Evolutionary conservation across 2,329 filamentous ascomycete genomes (phyloP).

Genomic region (Hymenoscyphus linearis): DNA sequence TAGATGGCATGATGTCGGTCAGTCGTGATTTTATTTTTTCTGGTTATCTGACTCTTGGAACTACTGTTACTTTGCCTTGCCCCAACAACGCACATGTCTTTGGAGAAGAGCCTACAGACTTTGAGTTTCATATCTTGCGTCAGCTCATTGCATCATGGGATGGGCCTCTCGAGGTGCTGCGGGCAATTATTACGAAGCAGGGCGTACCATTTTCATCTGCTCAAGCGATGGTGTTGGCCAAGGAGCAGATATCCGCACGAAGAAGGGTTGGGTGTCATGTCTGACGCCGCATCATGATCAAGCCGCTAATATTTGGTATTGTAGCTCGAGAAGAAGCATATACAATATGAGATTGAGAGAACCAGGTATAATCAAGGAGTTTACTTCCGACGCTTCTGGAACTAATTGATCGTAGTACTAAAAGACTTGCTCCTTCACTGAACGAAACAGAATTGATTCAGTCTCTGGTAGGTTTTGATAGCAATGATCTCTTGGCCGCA

Average conservation of each 20-base stretch:
- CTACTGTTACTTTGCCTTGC: neutral
- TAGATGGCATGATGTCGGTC: constrained; percentile 79
- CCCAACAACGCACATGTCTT: neutral
- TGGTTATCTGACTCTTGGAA: neutral
- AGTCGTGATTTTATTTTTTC: constrained; percentile 29
- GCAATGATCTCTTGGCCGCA: neutral
- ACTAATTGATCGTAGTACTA: constrained; percentile 31
- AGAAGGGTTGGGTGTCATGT: neutral
- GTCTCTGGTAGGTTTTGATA: constrained; percentile 52
- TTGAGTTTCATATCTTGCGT: neutral
- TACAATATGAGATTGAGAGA: constrained; percentile 45
- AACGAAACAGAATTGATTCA: constrained; percentile 77
- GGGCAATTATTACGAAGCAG: neutral
- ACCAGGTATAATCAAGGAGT: constrained; percentile 35
- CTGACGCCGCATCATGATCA: neutral
- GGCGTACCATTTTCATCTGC: neutral
- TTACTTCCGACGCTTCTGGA: neutral
- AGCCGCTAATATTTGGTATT: neutral
- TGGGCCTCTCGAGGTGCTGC: neutral
- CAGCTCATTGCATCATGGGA: neutral
- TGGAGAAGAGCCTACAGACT: neutral
- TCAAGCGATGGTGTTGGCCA: neutral
- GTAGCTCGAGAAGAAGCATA: constrained; percentile 27
- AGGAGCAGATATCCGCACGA: neutral
- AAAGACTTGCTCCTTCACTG: constrained; percentile 49